A percentile compares a stretch with the other conserved stretches of the same genome.
Conservation (phyloP, 768 basidiomycete species). For the Mycena latifolia region DNA sequence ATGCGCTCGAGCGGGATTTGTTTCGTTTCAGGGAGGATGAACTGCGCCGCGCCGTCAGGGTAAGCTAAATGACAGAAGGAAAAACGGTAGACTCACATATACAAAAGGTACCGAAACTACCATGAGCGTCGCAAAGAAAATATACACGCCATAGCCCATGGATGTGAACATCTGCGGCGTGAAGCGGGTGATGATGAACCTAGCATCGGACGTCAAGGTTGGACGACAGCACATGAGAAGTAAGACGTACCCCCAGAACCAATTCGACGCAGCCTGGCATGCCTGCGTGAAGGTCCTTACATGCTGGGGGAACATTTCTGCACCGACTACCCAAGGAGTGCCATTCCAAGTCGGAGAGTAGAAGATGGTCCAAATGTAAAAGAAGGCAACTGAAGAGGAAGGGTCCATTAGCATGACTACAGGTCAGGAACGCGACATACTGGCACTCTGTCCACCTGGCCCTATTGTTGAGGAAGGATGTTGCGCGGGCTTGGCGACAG, state of each 20-base stretch:
- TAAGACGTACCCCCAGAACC: slow-evolving; percentile 45
- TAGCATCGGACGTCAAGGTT: too few relatives aligned
- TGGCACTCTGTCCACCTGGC: slow-evolving; percentile 47
- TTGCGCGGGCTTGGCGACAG: slow-evolving; percentile 47
- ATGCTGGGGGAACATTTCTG: slow-evolving; percentile 59
- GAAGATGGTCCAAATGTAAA: slow-evolving; percentile 54
- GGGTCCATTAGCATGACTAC: not conserved
- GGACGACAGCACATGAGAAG: not conserved
- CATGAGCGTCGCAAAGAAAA: slow-evolving; percentile 52
- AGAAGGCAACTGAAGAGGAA: slow-evolving; percentile 44
- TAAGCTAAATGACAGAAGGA: not conserved
- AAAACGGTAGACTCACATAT: slow-evolving; percentile 40
- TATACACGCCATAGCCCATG: slow-evolving; percentile 54
- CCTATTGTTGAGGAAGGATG: slow-evolving; percentile 35
- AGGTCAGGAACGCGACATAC: slow-evolving; percentile 37
- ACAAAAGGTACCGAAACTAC: slow-evolving; percentile 49
- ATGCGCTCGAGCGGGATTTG: slow-evolving; percentile 57
- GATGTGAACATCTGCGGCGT: slow-evolving; percentile 53
- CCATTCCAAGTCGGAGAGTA: slow-evolving; percentile 59
- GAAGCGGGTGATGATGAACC: slow-evolving; percentile 52
- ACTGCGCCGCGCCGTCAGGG: slow-evolving; percentile 29
- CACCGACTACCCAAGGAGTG: slow-evolving; percentile 55
- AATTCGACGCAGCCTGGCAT: slow-evolving; percentile 52
- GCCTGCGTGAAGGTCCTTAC: slow-evolving; percentile 53
- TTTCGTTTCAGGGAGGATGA: slow-evolving; percentile 57